Base-by-base conservation (phyloP, 2,329 filamentous ascomycete species). In the Ceratocystis albifundus region DNA sequence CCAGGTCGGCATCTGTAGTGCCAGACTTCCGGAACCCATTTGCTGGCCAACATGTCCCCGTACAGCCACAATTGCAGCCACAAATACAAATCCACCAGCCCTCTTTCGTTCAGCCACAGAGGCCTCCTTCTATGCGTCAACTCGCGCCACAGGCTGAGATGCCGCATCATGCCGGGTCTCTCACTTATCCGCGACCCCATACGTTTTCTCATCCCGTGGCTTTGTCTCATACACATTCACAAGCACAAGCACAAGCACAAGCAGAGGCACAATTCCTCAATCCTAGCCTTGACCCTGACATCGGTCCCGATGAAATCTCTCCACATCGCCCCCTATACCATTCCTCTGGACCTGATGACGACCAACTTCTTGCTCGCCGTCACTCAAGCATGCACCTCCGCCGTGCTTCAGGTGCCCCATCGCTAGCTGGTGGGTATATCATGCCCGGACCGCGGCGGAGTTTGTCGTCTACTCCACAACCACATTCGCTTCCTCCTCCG, bases 1-100 rank as follows among this genome's bases (percentile, higher is more conserved):
- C 3, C 15, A 8, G 28, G 2, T 2, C 25, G n/a, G 53, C 10
- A 17, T 59, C 53, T 17, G 17, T 32, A 5, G 28, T 30, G 10
- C 53, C 53, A 5, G 28, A 59, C 53, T 59, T 59, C 53, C n/a
- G 28, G 7, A 30, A 59, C 15, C 53, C 53, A 30, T 59, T 59
- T 36, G 53, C 53, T 17, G 20, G 20, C 12, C 48, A 53, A 25
- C 48, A 53, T 41, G 46, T 50, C 6, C 46, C 46, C 15, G 2
- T 30, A 6, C 53, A 57, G 25, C 12, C 28, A 17, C 53, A 30
- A 17, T 32, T 36, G 2, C 53, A 57, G 25, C 12, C 28, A 17
- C 53, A n/a, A 17, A 59, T 36, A 7, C 53, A n/a, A 4, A n/a
- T 10, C 4, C 53, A 8, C 28, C 25, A n/a, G 25, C 28, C 53